Percentiles rank a stretch among this genome's conserved stretches.
Evolutionary conservation across 2,329 filamentous ascomycete genomes (phyloP).

Genomic region (Fusarium penzigii): DNA sequence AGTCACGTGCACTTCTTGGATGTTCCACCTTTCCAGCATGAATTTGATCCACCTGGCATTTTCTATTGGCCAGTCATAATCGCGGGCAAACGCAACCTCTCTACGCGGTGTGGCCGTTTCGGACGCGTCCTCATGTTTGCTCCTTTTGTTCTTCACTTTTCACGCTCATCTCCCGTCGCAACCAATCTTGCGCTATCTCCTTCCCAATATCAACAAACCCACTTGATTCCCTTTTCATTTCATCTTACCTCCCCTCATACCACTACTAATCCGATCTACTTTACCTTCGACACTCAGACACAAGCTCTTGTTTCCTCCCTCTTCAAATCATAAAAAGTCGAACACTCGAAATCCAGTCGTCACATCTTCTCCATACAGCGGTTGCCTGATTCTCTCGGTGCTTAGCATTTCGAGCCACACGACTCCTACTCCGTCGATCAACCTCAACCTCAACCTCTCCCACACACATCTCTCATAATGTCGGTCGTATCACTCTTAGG

Average conservation of each 20-base stretch:
- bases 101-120: constrained; percentile 29
- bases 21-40: no score
- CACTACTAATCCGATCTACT: no score
- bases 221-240: constrained; percentile 23
- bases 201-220: constrained; percentile 9
- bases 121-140: constrained; percentile 28
- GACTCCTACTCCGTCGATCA: neutral
- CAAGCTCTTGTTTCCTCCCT: neutral
- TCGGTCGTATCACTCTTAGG: constrained; percentile 95
- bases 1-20: no score
- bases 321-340: neutral
- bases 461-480: constrained; percentile 55
- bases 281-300: neutral
- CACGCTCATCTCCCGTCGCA: constrained; percentile 25
- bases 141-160: constrained; percentile 18
- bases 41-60: constrained; percentile 11
- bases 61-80: neutral
- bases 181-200: constrained; percentile 15
- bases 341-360: neutral
- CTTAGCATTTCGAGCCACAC: constrained; percentile 5
- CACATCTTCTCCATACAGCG: constrained; percentile 19
- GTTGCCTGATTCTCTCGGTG: constrained; percentile 4
- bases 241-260: constrained; percentile 8
- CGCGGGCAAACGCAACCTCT: constrained; percentile 28
- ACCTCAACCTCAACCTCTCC: neutral